These are phyloP conservation scores for Brettanomyces nanus DNA, from an alignment of 805 yeast genomes.

Conservation along the genomic window DNA sequence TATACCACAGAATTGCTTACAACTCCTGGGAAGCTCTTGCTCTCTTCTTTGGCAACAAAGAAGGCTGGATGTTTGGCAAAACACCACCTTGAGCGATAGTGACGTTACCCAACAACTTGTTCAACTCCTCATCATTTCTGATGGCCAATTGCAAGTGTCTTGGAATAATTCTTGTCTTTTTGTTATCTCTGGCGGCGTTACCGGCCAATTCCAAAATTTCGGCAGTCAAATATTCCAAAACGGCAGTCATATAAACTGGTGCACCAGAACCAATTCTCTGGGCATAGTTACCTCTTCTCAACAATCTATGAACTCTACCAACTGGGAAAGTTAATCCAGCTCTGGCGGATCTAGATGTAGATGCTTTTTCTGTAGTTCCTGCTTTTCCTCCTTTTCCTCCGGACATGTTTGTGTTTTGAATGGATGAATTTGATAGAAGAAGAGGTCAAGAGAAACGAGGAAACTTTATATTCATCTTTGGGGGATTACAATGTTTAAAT, in stretches of 20 bases:
- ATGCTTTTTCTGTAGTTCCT: conserved; percentile 88
- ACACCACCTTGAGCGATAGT: conserved; percentile 99
- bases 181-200: conserved; percentile 97
- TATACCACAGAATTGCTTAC: too few relatives aligned
- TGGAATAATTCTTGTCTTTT: conserved; percentile 98
- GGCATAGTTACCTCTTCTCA: conserved; percentile 96
- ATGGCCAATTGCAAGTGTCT: conserved; percentile 98
- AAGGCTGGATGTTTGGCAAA: conserved; percentile 92
- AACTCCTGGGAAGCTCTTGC: conserved; percentile 54
- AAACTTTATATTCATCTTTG: too few relatives aligned
- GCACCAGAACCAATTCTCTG: conserved; percentile 99
- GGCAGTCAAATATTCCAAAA: conserved; percentile 93
- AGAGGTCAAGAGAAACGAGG: background rate
- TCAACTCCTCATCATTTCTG: conserved; percentile 98
- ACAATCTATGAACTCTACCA: conserved; percentile 96
- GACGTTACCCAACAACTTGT: conserved; percentile 86
- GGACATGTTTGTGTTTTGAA: conserved; percentile 29
- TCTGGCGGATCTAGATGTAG: conserved; percentile 97
- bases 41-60: conserved; percentile 64
- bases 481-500: too few relatives aligned
- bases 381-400: conserved; percentile 92
- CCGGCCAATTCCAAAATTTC: conserved; percentile 98
- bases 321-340: conserved; percentile 99
- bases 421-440: background rate
- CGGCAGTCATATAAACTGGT: conserved; percentile 96